Base-by-base conservation (phyloP, 2,329 filamentous ascomycete species). In the Colletotrichum karsti region DNA sequence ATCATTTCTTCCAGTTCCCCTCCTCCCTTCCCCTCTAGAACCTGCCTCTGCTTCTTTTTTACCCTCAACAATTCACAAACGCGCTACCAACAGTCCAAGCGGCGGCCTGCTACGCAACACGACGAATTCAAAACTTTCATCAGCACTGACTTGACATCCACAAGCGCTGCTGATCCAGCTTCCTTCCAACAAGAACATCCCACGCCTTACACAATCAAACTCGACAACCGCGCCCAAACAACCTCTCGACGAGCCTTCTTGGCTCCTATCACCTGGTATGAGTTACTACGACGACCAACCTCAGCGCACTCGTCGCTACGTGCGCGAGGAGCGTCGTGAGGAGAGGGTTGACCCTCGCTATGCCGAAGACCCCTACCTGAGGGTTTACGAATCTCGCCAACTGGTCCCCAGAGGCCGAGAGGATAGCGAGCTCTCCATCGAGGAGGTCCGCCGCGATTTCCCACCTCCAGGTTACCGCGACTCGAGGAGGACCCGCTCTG, bases 401-500 rank as follows among this genome's bases (percentile, higher is more conserved):
- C 81, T 91, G 7, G 80, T 91, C 12, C 87, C 87, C 37, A 83
- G 87, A 26, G 77, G 83, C 55, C 90, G 92, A 71, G 91, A 95
- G 77, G 91, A 94, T 74, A 94, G 91, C 78, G 90, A 91, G 50
- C 82, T 91, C 26, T 91, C 91, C 3, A 81, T 97, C 76, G 95
- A 97, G 81, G 93, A 97, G 80, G 90, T 97, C 68, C 89, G 90
- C 71, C 90, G 94, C 72, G 93, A 97, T 73, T 97, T 97, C 74
- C 93, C 93, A 33, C 93, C 93, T 7, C 91, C 91, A 6, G 90
- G 86, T 39, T 82, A 84, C 69, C 78, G 79, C 62, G 87, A 88
- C 69, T 75, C 86, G 39, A 87, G 88, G 72, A 88, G 91, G 65
- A 84, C 91, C 72, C 87, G 90, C 73, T 93, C 91, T 7, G 87